Evolutionary conservation across 352 stramenopile species (phyloP).

Genomic region (Phytophthora niederhauseri): DNA sequence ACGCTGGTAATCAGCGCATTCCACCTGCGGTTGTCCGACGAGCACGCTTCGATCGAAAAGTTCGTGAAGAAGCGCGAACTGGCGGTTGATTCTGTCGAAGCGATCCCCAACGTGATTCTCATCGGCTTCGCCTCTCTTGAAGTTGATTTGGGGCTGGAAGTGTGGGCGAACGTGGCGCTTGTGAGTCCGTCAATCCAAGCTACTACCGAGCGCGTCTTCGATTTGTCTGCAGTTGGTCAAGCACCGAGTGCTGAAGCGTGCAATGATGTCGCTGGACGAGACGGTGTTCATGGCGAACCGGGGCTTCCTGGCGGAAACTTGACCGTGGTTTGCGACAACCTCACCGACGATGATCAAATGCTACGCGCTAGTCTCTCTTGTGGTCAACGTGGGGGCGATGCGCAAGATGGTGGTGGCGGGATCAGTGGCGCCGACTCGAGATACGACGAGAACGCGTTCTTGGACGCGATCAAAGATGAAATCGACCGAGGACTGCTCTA

Average conservation of each 20-base stretch:
- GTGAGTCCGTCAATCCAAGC: constrained; percentile 14
- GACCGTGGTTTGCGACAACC: not conserved
- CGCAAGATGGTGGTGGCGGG: not conserved
- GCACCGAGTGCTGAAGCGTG: not conserved
- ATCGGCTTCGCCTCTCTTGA: constrained; percentile 18
- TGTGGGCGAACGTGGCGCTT: constrained; percentile 28
- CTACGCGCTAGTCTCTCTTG: constrained; percentile 9
- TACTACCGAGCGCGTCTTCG: not conserved
- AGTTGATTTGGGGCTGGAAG: constrained; percentile 7
- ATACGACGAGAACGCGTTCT: not conserved
- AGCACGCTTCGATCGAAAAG: constrained; percentile 12
- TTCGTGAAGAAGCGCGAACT: constrained; percentile 17
- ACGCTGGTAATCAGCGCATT: constrained; percentile 18
- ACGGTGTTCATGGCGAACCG: constrained; percentile 8
- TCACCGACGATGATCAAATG: constrained; percentile 1
- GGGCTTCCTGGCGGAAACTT: constrained; percentile 30
- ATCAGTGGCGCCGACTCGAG: not conserved
- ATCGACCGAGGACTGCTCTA: not conserved
- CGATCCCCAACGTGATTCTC: constrained; percentile 20
- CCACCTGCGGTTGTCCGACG: constrained; percentile 13
- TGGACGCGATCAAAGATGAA: not conserved
- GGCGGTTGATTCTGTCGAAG: not conserved
- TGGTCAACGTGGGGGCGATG: not conserved
- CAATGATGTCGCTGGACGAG: constrained; percentile 1
- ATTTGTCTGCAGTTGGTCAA: constrained; percentile 13